Evolutionary conservation across 83 land plant species (phyloP).

Genomic region (Thuja plicata): DNA sequence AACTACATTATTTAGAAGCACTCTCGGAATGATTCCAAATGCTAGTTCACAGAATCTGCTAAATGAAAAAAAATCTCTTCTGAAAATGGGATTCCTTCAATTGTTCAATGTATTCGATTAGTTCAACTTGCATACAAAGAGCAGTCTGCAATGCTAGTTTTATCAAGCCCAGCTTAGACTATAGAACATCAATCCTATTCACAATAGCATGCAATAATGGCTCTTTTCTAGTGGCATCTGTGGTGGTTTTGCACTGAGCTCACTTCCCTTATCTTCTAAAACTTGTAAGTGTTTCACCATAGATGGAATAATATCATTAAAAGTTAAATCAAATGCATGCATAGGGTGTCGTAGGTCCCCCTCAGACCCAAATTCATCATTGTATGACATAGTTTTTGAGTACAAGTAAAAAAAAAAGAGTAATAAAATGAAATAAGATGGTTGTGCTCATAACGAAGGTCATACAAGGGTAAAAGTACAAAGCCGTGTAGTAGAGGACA

Average conservation of each 20-base stretch:
- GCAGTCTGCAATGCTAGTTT: conserved; percentile 65
- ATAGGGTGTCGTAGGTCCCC: conserved; percentile 32
- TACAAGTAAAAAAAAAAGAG: conserved; percentile 30
- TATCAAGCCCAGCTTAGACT: conserved; percentile 51
- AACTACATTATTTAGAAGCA: neutral
- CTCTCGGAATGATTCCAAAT: neutral
- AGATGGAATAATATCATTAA: conserved; percentile 21
- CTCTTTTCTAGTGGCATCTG: conserved; percentile 59
- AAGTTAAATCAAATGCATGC: conserved; percentile 25
- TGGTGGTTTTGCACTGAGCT: conserved; percentile 33
- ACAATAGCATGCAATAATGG: conserved; percentile 51
- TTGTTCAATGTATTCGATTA: conserved; percentile 58
- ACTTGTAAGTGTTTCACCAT: conserved; percentile 38
- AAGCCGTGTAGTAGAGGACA: too few species aligned
- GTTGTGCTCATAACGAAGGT: conserved; percentile 57
- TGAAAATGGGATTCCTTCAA: conserved; percentile 33
- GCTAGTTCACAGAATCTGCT: neutral
- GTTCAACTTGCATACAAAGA: conserved; percentile 39
- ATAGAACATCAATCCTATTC: conserved; percentile 40
- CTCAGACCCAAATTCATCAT: conserved; percentile 16
- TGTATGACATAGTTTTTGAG: conserved; percentile 5
- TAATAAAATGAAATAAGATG: conserved; percentile 32
- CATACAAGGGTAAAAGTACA: too few species aligned
- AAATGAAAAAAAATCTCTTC: conserved; percentile 11
- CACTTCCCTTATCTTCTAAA: conserved; percentile 48